Evolutionary conservation across 306 rosid genomes (phyloP), one percentile per base, ranked within the genome.

Genomic region (Vicia faba): DNA sequence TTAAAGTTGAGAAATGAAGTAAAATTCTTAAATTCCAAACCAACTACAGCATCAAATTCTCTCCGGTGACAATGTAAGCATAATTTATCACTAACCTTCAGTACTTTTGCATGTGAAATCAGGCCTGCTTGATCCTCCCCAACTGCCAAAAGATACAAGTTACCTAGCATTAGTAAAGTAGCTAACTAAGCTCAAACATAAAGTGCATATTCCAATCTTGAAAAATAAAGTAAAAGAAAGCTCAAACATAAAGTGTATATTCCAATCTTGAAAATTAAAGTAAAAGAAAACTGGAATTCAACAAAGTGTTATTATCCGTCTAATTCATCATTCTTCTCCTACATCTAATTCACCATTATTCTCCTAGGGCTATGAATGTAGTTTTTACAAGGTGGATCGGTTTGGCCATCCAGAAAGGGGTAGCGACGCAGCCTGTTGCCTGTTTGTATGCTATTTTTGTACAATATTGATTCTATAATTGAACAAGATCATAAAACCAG

Each of bases 41-140:
- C 57, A 76, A 69, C 45, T 40, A 19, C 2, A 65, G 60, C 41
- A 66, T 60, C 61, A 45, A 23, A 45, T 25, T 70, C 14, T 76
- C 4, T 64, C 49, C 2, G 13, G 50, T 64, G 48, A 43, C 59
- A 64, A 41, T 56, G 60, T 45, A 43, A 61, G 29, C 45, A 33
- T 43, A 8, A 15, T 2, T 48, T 53, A 12, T 58, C 48, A 77
- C 73, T 29, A 64, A 91, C 99, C 99, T 86, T 93, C 97, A 16
- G 99, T 93, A 82, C 92, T 90, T 86, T 68, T 83, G 84, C 99
- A 93, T 19, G 95, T 88, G 75, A 93, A 93, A 68, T 93, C 97
- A 19, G 99, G 99, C 85, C 99, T 88, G 81, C 99, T 93, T 75
- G 99, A 93, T 74, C 95, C 99, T 43, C 99, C 99, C 99, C 99